These are phyloP conservation scores for Pleurotus cornucopiae DNA, from an alignment of 768 basidiomycete species.

Conservation along the genomic window DNA sequence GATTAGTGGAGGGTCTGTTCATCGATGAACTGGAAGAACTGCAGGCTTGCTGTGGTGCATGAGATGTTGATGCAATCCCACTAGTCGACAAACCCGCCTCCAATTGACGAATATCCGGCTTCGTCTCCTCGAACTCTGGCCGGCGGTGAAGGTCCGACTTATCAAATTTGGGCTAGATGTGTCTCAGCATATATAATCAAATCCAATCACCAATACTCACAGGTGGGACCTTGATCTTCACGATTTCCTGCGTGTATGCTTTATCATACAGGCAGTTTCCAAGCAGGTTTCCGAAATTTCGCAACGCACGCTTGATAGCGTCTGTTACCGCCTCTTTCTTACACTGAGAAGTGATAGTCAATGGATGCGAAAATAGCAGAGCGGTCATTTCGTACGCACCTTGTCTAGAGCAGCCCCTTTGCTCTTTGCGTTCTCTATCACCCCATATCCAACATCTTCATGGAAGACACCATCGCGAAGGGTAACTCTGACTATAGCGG, in stretches of 20 bases:
- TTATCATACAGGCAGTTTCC: conserved; percentile 99
- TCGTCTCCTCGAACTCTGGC: conserved; percentile 59
- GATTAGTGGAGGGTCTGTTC: conserved; percentile 1
- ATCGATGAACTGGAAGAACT: conserved; percentile 11
- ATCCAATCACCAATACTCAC: conserved; percentile 42
- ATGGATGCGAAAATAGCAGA: not conserved
- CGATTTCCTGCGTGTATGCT: conserved; percentile 74
- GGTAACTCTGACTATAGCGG: conserved; percentile 84
- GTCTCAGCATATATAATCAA: not conserved
- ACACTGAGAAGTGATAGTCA: conserved; percentile 48
- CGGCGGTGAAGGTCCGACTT: conserved; percentile 62
- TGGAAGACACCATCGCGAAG: conserved; percentile 85
- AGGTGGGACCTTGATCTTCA: conserved; percentile 80
- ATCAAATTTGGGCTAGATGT: conserved; percentile 60
- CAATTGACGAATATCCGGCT: conserved; percentile 20
- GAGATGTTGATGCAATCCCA: conserved; percentile 1
- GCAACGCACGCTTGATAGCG: conserved; percentile 83
- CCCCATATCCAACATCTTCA: conserved; percentile 92
- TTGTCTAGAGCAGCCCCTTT: conserved; percentile 91
- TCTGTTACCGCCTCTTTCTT: conserved; percentile 99
- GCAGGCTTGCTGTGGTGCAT: conserved; percentile 2
- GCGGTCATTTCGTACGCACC: conserved; percentile 42
- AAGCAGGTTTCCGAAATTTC: conserved; percentile 90
- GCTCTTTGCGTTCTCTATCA: conserved; percentile 77
- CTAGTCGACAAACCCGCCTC: not conserved